These are phyloP conservation scores for Canna indica DNA, from an alignment of 176 grass and related monocot genomes.

Conservation along the genomic window DNA sequence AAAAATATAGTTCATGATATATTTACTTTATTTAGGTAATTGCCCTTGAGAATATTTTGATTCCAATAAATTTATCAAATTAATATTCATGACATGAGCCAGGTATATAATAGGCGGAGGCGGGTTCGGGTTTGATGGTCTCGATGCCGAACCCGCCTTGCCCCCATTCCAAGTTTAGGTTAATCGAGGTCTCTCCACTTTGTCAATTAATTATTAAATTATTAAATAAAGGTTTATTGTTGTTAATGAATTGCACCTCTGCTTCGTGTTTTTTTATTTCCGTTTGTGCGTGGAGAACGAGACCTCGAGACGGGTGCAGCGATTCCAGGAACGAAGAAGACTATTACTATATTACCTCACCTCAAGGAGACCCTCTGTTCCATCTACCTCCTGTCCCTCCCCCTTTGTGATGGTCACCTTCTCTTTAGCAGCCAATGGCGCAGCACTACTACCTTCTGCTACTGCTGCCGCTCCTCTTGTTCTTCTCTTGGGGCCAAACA, in stretches of 20 bases:
- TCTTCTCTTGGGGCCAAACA: constrained; percentile 2
- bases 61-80: no score
- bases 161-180: no score
- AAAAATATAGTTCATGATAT: no score
- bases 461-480: not conserved
- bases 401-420: not conserved
- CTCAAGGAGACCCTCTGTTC: not conserved
- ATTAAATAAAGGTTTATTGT: not conserved
- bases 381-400: constrained; percentile 10
- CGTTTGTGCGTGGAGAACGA: not conserved
- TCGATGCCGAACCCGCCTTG: no score
- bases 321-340: constrained; percentile 23
- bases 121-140: no score
- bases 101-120: no score
- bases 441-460: not conserved
- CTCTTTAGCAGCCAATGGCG: not conserved
- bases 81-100: no score
- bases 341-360: no score
- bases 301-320: constrained; percentile 17
- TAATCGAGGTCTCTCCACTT: no score
- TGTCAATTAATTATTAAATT: no score
- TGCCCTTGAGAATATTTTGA: no score
- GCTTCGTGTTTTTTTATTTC: not conserved
- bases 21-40: no score
- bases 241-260: not conserved